These are phyloP conservation scores for Jamesozyma spencerorum DNA, from an alignment of 805 yeast genomes.

Conservation along the genomic window DNA sequence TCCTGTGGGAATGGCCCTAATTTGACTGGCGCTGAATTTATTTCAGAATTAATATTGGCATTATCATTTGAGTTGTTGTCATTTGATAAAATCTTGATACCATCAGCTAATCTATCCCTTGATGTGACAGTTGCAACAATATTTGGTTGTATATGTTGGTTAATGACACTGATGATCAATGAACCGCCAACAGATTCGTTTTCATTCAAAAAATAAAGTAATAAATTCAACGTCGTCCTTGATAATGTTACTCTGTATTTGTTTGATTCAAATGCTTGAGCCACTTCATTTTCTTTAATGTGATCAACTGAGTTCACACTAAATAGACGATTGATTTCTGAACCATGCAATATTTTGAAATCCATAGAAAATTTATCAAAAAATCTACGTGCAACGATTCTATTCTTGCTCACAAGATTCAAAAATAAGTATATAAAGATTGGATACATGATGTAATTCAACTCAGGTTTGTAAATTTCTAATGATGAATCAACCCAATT, in stretches of 20 bases:
- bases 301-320: slow-evolving; percentile 76
- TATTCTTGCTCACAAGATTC: slow-evolving; percentile 61
- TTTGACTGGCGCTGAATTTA: slow-evolving; percentile 43
- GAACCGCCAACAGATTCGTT: slow-evolving; percentile 90
- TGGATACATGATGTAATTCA: slow-evolving; percentile 78
- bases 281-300: slow-evolving; percentile 70
- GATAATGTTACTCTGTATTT: slow-evolving; percentile 71
- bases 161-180: slow-evolving; percentile 72
- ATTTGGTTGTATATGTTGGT: slow-evolving; percentile 61
- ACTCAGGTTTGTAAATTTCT: slow-evolving; percentile 84
- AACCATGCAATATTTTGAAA: slow-evolving; percentile 65
- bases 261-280: slow-evolving; percentile 61
- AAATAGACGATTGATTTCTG: slow-evolving; percentile 62
- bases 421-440: slow-evolving; percentile 84
- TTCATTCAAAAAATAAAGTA: slow-evolving; percentile 81
- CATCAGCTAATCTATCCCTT: slow-evolving; percentile 27
- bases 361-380: slow-evolving; percentile 67
- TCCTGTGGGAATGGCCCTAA: slow-evolving; percentile 82
- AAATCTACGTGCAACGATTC: slow-evolving; percentile 58
- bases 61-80: slow-evolving; percentile 26
- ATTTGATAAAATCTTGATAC: slow-evolving; percentile 19
- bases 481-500: slow-evolving; percentile 87
- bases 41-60: slow-evolving; percentile 20
- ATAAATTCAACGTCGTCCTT: slow-evolving; percentile 72
- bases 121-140: slow-evolving; percentile 31